These are phyloP conservation scores for Cerrena zonata DNA, from an alignment of 1,284 basidiomycete genomes.

Conservation along the genomic window DNA sequence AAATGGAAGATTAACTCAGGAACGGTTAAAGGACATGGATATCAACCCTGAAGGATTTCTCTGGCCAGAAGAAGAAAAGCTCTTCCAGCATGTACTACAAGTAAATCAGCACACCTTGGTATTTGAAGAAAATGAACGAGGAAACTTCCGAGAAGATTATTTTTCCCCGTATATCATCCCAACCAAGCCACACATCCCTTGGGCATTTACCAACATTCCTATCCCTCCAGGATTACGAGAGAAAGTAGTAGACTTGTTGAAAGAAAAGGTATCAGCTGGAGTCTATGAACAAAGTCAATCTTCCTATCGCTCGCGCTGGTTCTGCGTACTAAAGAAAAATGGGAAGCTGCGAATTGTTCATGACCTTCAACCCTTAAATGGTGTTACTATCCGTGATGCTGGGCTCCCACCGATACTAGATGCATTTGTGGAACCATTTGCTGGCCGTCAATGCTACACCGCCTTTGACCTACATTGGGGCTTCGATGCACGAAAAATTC, in stretches of 20 bases:
- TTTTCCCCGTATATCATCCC: conserved; percentile 32
- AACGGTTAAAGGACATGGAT: conserved; percentile 15
- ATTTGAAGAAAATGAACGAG: conserved; percentile 30
- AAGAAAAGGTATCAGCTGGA: conserved; percentile 27
- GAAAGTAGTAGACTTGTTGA: conserved; percentile 28
- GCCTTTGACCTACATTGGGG: conserved; percentile 12
- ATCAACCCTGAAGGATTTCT: conserved; percentile 25
- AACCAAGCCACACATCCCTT: conserved; percentile 29
- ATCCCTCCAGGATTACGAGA: conserved; percentile 34
- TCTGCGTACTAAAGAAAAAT: conserved; percentile 36
- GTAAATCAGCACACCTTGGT: conserved; percentile 25
- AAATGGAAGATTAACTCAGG: conserved; percentile 12
- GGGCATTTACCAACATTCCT: conserved; percentile 33
- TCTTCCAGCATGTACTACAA: conserved; percentile 25
- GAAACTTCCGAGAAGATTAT: conserved; percentile 30
- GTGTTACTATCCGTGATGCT: conserved; percentile 14
- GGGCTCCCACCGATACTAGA: conserved; percentile 12
- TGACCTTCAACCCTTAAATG: conserved; percentile 24
- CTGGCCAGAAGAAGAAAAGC: conserved; percentile 25
- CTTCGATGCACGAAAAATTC: conserved; percentile 16
- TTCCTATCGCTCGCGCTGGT: conserved; percentile 35
- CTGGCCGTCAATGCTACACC: conserved; percentile 9
- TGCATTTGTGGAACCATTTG: conserved; percentile 15
- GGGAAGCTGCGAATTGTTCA: conserved; percentile 31
- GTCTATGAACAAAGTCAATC: conserved; percentile 34